Evolutionary conservation across 1,139 yeast genomes (phyloP), one percentile per base, ranked within the genome.

Genomic region (Kurtzmaniella quercitrusa): DNA sequence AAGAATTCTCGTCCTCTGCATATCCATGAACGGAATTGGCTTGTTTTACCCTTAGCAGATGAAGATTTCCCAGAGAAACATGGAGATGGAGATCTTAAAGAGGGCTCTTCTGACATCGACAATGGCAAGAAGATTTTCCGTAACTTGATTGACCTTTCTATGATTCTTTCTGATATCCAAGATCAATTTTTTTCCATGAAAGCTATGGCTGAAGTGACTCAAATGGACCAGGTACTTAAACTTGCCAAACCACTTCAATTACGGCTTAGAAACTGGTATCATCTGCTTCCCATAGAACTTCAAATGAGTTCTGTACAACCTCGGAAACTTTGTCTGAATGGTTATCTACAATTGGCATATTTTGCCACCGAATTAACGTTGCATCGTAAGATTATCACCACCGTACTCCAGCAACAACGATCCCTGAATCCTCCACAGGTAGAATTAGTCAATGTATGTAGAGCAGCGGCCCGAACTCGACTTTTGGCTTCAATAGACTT

Each of bases 221-320:
- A 77, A 37, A 77, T 89, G 38, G 84, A 80, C 41, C 80, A 81
- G 41, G 85, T 89, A 3, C 67, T 91, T 45, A 79, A 76, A 52
- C 59, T 76, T 25, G 96, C 96, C 3, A 91, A 91, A 58, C 97
- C 98, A 0, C 65, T 90, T 39, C 97, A 91, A 59, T 66, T 90
- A 48, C 75, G 77, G 50, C 68, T 91, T 43, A 73, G 95, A 47
- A 78, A 82, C 44, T 91, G 97, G 97, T 87, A 87, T 58, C 93
- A 84, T 50, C 75, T 85, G 0, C 69, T 91, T 39, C 96, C 96
- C 0, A 65, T 71, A 3, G 79, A 77, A 46, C 65, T 89, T 34
- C 89, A 83, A 46, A 83, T 86, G 87, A 69, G 64, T 43, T 68
- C 80, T 1, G 74, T 77, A 9, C 81, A 75, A 49, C 80, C 84